Base-by-base conservation (phyloP, 352 stramenopile species). In the Phytophthora pinifolia region DNA sequence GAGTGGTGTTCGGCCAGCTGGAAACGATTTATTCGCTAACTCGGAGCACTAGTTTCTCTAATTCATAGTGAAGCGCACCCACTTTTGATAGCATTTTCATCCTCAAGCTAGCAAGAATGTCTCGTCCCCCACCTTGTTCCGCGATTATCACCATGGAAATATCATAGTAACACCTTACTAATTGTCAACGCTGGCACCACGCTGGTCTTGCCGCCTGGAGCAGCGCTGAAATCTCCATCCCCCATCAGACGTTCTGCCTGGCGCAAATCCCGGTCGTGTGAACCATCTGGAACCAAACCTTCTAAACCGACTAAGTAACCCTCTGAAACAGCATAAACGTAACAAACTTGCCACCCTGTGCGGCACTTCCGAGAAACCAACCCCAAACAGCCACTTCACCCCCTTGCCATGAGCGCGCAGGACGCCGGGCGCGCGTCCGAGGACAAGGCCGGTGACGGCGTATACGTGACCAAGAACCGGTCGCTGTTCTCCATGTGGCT, bases 401-500 rank as follows among this genome's bases (percentile, higher is more conserved):
- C 32, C 44, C 17, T n/a, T 29, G n/a, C 38, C 15, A 65, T 71
- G 62, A 71, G 56, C 44, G 46, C 51, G 1, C 60, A 45, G 17
- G 58, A 71, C 44, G 38, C 37, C 25, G 65, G 51, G 15, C 45
- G 34, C 49, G 49, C 29, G 32, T 29, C 54, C 9, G 49, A 72
- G 29, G 59, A 72, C 30, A 66, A 66, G 46, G 62, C 33, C 9
- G 69, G 72, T 18, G 79, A 94, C 31, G 79, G 79, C 65, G 81
- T 94, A 51, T 94, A 94, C 64, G 79, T 94, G 57, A 94, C 82
- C 36, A 89, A 89, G 74, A 91, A 74, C 41, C 79, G 84, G 13
- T 92, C 81, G n/a, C 72, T 81, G 33, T 92, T 94, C 54, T 86
- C 81, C 58, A 85, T 91, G 75, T 92, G 81, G 82, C 63, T 94